phyloP scores from a whole-genome alignment of 164 flowering plant species.

The Cinnamomum chago region DNA sequence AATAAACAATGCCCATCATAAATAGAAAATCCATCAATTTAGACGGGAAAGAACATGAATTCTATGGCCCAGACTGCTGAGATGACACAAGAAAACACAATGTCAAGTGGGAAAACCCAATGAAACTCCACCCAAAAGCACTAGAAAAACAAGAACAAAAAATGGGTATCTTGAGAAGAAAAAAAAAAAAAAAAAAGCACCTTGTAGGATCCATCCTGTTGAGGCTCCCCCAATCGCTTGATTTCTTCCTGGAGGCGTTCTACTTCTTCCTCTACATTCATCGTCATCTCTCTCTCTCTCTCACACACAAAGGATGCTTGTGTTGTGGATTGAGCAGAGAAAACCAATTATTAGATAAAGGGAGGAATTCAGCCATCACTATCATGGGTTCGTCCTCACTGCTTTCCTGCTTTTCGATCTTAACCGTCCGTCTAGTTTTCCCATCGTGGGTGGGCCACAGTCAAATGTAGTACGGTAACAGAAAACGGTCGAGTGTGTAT shows the following conservation, averaged over 20 bases:
- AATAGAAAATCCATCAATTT: no score
- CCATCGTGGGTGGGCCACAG: background rate
- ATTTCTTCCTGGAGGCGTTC: slow-evolving; percentile 75
- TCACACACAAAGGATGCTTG: no score
- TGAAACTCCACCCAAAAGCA: background rate
- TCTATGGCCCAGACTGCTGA: no score
- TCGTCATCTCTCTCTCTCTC: slow-evolving; percentile 16
- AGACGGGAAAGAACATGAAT: no score
- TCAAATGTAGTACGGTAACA: no score
- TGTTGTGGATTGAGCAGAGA: background rate
- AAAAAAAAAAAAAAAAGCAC: slow-evolving; percentile 27
- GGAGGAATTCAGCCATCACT: background rate
- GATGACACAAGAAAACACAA: no score
- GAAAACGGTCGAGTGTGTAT: no score
- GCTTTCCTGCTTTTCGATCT: background rate
- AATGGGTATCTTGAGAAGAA: background rate
- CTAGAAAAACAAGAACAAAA: background rate
- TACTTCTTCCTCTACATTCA: slow-evolving; percentile 95
- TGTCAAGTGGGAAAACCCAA: background rate
- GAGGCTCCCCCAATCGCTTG: slow-evolving; percentile 68
- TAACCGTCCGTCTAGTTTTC: background rate
- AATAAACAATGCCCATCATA: no score
- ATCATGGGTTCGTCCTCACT: background rate
- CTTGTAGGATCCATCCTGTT: slow-evolving; percentile 90
- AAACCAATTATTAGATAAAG: background rate